These are phyloP conservation scores for Chytriomyces confervae DNA, from an alignment of 192 early-diverging fungal genomes.

Conservation along the genomic window DNA sequence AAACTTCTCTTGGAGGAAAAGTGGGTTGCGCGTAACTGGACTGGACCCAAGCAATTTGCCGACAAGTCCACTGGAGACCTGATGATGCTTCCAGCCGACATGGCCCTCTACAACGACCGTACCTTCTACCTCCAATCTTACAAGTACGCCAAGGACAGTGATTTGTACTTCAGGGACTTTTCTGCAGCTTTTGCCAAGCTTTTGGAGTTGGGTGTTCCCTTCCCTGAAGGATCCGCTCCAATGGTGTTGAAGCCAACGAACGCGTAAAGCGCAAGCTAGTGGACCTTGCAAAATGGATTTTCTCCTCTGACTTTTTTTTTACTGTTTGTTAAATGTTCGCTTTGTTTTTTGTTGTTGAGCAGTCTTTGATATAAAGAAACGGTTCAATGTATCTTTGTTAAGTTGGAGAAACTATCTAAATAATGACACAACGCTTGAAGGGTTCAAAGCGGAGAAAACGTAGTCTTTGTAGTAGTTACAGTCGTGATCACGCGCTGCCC, in stretches of 20 bases:
- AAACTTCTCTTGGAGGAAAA: conserved; percentile 70
- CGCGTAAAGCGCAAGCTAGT: conserved; percentile 4
- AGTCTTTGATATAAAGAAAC: too few relatives aligned
- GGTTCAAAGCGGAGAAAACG: too few relatives aligned
- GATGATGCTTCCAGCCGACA: conserved; percentile 77
- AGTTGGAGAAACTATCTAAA: too few relatives aligned
- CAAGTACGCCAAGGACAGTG: conserved; percentile 83
- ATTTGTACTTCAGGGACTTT: conserved; percentile 92
- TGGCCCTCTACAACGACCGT: conserved; percentile 63
- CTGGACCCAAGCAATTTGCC: conserved; percentile 84
- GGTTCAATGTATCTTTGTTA: too few relatives aligned
- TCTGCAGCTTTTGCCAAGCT: conserved; percentile 82
- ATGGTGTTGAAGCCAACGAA: conserved; percentile 31
- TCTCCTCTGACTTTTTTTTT: not conserved
- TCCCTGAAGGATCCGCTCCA: conserved; percentile 21
- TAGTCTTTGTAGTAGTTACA: too few relatives aligned
- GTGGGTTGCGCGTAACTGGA: conserved; percentile 84
- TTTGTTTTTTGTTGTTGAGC: not conserved
- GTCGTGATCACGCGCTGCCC: too few relatives aligned
- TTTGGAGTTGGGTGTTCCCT: conserved; percentile 81
- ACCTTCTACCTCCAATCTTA: conserved; percentile 69
- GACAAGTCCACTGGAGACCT: conserved; percentile 73
- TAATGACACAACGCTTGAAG: too few relatives aligned
- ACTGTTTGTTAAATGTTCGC: not conserved
- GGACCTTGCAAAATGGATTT: not conserved